Evolutionary conservation across 805 yeast species (phyloP).

Genomic region (Scheffersomyces ergatensis): DNA sequence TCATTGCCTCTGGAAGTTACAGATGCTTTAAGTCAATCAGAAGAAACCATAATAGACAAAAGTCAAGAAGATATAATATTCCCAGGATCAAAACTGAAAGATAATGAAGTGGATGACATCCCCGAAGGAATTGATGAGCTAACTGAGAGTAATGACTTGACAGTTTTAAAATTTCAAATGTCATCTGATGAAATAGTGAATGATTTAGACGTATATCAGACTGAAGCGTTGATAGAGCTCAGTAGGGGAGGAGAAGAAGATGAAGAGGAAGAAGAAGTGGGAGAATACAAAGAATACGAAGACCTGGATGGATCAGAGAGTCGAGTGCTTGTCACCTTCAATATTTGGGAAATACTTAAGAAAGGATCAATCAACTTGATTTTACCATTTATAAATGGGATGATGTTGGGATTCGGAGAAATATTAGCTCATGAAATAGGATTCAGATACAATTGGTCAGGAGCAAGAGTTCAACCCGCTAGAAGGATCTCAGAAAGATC

Average conservation of each 20-base stretch:
- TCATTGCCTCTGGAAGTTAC: too few relatives aligned
- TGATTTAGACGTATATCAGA: slow-evolving; percentile 23
- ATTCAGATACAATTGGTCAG: slow-evolving; percentile 71
- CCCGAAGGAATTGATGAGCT: slow-evolving; percentile 8
- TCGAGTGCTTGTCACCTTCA: slow-evolving; percentile 9
- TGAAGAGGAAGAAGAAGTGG: slow-evolving; percentile 5
- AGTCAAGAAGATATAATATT: neutral
- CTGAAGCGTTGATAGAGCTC: slow-evolving; percentile 21
- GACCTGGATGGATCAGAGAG: neutral
- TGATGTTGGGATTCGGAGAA: slow-evolving; percentile 96
- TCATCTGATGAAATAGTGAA: slow-evolving; percentile 31
- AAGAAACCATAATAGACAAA: neutral
- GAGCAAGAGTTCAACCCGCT: slow-evolving; percentile 57
- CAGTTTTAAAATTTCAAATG: slow-evolving; percentile 20
- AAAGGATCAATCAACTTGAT: slow-evolving; percentile 71
- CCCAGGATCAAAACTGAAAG: slow-evolving; percentile 1
- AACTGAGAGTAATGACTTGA: slow-evolving; percentile 17
- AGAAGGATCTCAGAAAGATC: slow-evolving; percentile 21
- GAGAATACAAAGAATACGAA: slow-evolving; percentile 5
- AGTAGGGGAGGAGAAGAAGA: slow-evolving; percentile 17
- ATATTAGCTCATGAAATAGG: slow-evolving; percentile 91
- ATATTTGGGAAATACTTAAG: slow-evolving; percentile 39
- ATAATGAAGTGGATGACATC: slow-evolving; percentile 3
- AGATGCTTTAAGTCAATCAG: neutral
- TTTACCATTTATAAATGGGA: slow-evolving; percentile 86